Evolutionary conservation across 2,329 filamentous ascomycete genomes (phyloP), one percentile per base, ranked within the genome.

Genomic region (Nothophaeocryptopus gaeumannii): DNA sequence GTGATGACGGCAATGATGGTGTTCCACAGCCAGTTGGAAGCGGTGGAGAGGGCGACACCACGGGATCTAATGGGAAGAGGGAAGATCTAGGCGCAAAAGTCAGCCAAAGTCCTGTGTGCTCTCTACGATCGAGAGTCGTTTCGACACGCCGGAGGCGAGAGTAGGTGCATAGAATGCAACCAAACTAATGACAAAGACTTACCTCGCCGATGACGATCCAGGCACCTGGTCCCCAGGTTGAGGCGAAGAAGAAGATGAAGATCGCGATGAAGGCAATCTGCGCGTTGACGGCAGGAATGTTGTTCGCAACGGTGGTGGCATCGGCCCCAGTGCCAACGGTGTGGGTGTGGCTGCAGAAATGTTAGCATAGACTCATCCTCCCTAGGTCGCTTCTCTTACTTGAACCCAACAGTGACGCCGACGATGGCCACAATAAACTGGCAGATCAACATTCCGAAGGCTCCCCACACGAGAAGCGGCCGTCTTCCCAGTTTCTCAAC

Each of bases 171-270:
- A 26, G 20, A 26, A 26, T 4, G 20, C 20, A 7, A 26, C 20
- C 7, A 3, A 26, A 7, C 20, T 26, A 7, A 26, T 7, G 20
- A 7, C n/a, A 26, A 7, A 26, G 20, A 26, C 20, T 26, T 26
- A 26, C 20, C 20, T 96, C 89, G 67, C 89, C 89, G 64, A 93
- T 91, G 61, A 95, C 80, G 49, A 78, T 76, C 80, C 79, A 83
- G 20, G 78, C 79, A 48, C 77, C 85, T 5, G 89, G 88, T 45
- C 89, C 89, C 89, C 89, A 95, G 57, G 89, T 95, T 51, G 81
- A 84, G 53, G 89, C 89, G 70, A 95, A 95, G 79, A 86, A 92
- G 80, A 89, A 90, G 78, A 95, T 91, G 79, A 90, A 93, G 76
- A 95, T 84, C 74, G 84, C 86, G 67, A 93, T 93, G 75, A 95